Conservation (phyloP, 2,329 filamentous ascomycete species). For the Cladobotryum mycophilum region DNA sequence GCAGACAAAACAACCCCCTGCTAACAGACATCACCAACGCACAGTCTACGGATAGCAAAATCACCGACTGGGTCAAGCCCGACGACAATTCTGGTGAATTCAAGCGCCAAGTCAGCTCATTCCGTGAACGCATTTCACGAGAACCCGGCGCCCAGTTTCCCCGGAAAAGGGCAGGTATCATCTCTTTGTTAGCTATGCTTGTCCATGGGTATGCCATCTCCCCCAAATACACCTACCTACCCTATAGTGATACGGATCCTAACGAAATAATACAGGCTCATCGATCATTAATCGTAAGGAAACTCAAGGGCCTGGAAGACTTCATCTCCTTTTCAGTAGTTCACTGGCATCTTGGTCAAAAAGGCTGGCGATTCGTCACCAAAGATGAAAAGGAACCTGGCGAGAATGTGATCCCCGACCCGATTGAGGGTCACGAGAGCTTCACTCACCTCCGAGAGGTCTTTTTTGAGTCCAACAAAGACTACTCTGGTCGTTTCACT, state of each 20-base stretch:
- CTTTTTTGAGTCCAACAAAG: conserved; percentile 67
- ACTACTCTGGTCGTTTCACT: conserved; percentile 75
- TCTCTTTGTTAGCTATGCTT: conserved; percentile 90
- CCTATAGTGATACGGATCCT: not conserved
- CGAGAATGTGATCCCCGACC: conserved; percentile 59
- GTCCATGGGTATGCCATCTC: conserved; percentile 62
- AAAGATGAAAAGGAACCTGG: conserved; percentile 51
- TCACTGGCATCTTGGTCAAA: conserved; percentile 76
- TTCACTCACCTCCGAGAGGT: conserved; percentile 68
- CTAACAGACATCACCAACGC: conserved; percentile 4
- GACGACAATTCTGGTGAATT: conserved; percentile 81
- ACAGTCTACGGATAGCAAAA: conserved; percentile 24
- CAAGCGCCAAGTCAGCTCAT: conserved; percentile 78
- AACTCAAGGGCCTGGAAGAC: conserved; percentile 87
- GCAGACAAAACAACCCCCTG: not conserved
- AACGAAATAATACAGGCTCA: conserved; percentile 48
- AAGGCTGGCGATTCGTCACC: conserved; percentile 77
- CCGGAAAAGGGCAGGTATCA: conserved; percentile 89
- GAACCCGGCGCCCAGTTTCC: conserved; percentile 69
- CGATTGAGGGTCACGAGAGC: conserved; percentile 62
- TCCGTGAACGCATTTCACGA: conserved; percentile 73
- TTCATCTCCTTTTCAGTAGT: conserved; percentile 75
- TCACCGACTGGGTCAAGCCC: conserved; percentile 79
- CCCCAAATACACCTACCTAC: not conserved
- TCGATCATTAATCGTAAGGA: conserved; percentile 77